Conservation (phyloP, 352 stramenopile genomes). For the Pythium graminicola region DNA sequence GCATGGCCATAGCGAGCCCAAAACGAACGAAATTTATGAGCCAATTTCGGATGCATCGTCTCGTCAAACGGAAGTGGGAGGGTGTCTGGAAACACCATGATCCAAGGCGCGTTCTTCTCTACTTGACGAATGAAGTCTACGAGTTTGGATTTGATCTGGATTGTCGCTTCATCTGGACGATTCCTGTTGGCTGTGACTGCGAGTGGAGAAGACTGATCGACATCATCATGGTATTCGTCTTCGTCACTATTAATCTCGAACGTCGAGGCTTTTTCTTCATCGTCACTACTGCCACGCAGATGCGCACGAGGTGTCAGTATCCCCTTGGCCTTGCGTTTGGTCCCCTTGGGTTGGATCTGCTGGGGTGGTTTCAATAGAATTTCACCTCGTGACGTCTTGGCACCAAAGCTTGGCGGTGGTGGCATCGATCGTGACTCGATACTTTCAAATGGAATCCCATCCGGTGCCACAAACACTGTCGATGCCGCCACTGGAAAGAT, state of each 20-base stretch:
- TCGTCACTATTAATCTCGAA: neutral
- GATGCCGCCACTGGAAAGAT: conserved; percentile 29
- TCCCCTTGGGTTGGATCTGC: neutral
- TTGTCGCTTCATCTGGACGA: neutral
- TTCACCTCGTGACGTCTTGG: neutral
- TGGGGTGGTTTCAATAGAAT: neutral
- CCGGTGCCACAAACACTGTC: neutral
- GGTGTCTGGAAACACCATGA: conserved; percentile 19
- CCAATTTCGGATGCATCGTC: conserved; percentile 13
- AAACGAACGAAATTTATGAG: conserved; percentile 27
- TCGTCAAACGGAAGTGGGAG: conserved; percentile 40
- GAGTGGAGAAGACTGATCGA: too few relatives aligned
- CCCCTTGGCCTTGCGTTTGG: neutral
- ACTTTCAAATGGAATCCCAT: conserved; percentile 7
- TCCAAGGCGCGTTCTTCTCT: conserved; percentile 34
- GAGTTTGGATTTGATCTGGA: neutral
- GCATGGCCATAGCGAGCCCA: conserved; percentile 29
- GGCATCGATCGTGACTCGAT: conserved; percentile 24
- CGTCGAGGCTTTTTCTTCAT: neutral
- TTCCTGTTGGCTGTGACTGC: neutral
- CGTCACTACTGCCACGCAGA: neutral
- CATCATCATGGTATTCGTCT: neutral
- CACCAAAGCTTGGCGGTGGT: conserved; percentile 17
- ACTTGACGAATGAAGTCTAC: conserved; percentile 14
- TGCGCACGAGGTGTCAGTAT: neutral